Base-by-base conservation (phyloP, 2,329 filamentous ascomycete genomes). In the Orbilia javanica region DNA sequence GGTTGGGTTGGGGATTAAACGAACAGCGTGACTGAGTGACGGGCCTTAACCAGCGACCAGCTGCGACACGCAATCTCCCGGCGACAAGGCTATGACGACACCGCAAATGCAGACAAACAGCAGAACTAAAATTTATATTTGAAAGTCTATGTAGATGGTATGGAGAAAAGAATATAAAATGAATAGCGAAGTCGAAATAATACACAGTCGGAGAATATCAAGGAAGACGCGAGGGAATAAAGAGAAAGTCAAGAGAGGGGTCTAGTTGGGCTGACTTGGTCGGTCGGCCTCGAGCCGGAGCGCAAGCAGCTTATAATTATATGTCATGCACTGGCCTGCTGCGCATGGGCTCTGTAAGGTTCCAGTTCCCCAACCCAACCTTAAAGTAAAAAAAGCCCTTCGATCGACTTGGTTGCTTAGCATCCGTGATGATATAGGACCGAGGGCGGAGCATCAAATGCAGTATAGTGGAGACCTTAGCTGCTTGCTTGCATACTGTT, bases 51-150 rank as follows among this genome's bases (percentile, higher is more conserved):
- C 4, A 36, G 18, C 13, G 29, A 18, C 15, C 48, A 48, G 69
- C 48, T 62, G 70, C 63, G 63, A 74, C 70, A 74, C 70, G 70
- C 70, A 74, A 74, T 74, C 70, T 74, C 63, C 70, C 70, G 70
- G 63, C 69, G 69, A 65, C 52, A 74, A 52, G 70, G 50, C 63
- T 74, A 74, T 74, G 70, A 74, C 70, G 70, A 74, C 70, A 74
- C 70, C 27, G 52, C 22, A 39, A 39, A 52, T 22, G 18, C 39
- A 67, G 29, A 1, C 15, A 50, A 60, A 25, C 53, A 27, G 31
- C 25, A 31, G 36, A 53, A 29, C 11, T 1, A 6, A n/a, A 53
- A 15, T 18, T 18, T 53, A 18, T 31, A 50, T 31, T 39, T 15
- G n/a, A 34, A 4, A n/a, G 29, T 46, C 52, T 57, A 15, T 11